Base-by-base conservation (phyloP, 345 rosid species). In the Carallia brachiata region DNA sequence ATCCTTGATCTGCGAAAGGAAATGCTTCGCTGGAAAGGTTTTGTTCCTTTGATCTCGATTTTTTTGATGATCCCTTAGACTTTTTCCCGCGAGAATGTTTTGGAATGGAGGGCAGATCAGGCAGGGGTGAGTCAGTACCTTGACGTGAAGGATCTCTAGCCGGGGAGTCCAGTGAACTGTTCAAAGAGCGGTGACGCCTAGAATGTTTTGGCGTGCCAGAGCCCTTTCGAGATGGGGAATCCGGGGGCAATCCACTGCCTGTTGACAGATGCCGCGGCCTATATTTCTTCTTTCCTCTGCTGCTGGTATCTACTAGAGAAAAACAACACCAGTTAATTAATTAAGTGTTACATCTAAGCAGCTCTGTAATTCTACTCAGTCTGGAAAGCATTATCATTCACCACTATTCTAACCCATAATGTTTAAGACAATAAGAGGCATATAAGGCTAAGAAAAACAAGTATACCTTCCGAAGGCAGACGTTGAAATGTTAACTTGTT, bases 181-280 rank as follows among this genome's bases (percentile, higher is more conserved):
- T 77, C 27, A 83, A 39, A 54, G 81, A 54, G 28, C 71, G 78
- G 18, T 55, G 70, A 19, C 81, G 83, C 80, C 79, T 81, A 0
- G 81, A 63, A 16, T 68, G 77, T 81, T 75, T 86, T 4, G 82
- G 63, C 12, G 55, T 68, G 30, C 82, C 88, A 0, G 73, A 28
- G 56, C 63, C 53, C 52, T 53, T 56, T 23, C 15, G 28, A 4
- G 60, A 56, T 0, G 87, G 83, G 2, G 76, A 63, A 61, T 66
- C 47, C 2, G 68, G 0, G 16, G 61, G 71, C 15, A 40, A 66
- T 37, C 36, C 59, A 6, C 40, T 40, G 10, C 60, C 60, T 2
- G 56, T 62, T 13, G 80, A 58, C 30, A 77, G 17, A 36, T 79
- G 72, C 75, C 82, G 70, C n/a, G 81, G 66, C 48, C 64, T 84